phyloP scores from a whole-genome alignment of 352 stramenopile genomes.

The Pythium sp. region DNA sequence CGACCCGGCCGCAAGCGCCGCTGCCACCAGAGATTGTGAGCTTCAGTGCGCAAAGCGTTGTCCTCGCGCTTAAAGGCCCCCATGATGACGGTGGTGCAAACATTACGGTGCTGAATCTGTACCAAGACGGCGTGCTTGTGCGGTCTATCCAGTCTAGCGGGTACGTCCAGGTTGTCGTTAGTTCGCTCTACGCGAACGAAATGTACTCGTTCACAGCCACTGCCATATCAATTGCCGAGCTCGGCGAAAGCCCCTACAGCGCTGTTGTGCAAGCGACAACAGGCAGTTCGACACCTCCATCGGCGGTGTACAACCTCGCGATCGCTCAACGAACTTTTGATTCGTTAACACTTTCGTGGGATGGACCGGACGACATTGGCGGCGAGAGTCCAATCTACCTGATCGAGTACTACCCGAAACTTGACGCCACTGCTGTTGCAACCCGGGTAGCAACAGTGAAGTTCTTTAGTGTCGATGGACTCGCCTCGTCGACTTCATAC shows the following conservation, averaged over 20 bases:
- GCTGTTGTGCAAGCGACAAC: conserved; percentile 24
- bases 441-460: not conserved
- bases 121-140: conserved; percentile 38
- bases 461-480: conserved; percentile 19
- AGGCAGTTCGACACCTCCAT: conserved; percentile 31
- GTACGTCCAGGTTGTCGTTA: conserved; percentile 23
- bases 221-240: conserved; percentile 23
- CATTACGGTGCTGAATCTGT: conserved; percentile 33
- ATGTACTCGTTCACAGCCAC: conserved; percentile 34
- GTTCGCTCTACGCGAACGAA: conserved; percentile 25
- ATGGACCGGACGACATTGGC: conserved; percentile 34
- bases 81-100: conserved; percentile 38
- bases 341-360: conserved; percentile 40
- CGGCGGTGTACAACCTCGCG: conserved; percentile 29
- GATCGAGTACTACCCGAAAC: conserved; percentile 22
- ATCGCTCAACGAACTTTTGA: conserved; percentile 23
- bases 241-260: conserved; percentile 40
- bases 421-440: not conserved
- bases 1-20: conserved; percentile 26
- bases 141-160: conserved; percentile 17
- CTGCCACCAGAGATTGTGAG: conserved; percentile 22
- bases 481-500: conserved; percentile 40
- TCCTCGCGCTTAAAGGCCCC: conserved; percentile 33
- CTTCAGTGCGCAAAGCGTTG: conserved; percentile 28
- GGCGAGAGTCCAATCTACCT: conserved; percentile 38